Evolutionary conservation across 1,284 basidiomycete genomes (phyloP), one percentile per base, ranked within the genome.

Genomic region (Apiotrichum sp.): DNA sequence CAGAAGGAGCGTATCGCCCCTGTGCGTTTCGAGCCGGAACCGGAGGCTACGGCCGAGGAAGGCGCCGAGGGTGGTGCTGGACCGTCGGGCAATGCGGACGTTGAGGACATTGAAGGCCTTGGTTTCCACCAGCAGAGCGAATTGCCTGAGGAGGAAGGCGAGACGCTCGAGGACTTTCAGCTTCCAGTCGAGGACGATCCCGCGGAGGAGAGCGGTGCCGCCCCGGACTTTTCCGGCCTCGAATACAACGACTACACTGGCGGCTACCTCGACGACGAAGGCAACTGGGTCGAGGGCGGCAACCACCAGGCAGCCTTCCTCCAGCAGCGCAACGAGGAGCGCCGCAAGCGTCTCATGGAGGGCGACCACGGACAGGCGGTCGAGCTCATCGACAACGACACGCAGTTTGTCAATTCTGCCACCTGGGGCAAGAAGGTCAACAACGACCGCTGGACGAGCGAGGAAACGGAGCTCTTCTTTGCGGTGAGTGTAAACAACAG

Each of bases 391-490:
- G 65, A 72, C 54, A 61, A 64, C 48, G 66, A 66, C 34, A 67
- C 66, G 29, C 59, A 60, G 53, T 67, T 72, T 52, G 59, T 72
- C 56, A 72, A 72, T 51, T 62, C 61, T 11, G 54, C 52, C 11
- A 64, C 64, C 8, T 68, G 58, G 60, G 57, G 57, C 16, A 69
- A 67, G 46, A 60, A 58, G 41, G 55, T 55, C 31, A 46, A 46
- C 34, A 61, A 64, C 22, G 65, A 64, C 36, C 54, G 65, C 41
- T 72, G 70, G 70, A 65, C 61, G 3, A 39, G 42, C 8, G 56
- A 59, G 46, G 70, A 72, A 42, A 72, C 67, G 10, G 66, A 69
- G 47, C 47, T 70, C 11, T 68, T 72, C 56, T 64, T 62, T 40
- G 65, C 58, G 31, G 71, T 70, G 53, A 59, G 69, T 65, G 2